Base-by-base conservation (phyloP, 2,329 filamentous ascomycete genomes). In the Neonectria hederae region DNA sequence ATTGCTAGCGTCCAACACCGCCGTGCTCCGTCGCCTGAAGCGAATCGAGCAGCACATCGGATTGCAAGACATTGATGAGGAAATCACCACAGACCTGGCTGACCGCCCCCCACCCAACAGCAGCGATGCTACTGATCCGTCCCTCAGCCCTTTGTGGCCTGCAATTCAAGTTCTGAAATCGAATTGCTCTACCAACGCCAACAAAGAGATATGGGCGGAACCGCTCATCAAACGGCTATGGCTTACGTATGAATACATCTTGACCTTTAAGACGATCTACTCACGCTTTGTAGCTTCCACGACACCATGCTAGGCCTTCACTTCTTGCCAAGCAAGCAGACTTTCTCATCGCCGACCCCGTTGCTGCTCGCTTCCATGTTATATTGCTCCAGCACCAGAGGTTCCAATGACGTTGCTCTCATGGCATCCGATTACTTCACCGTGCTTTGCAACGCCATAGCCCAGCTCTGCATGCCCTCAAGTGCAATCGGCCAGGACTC, bases 261-360 rank as follows among this genome's bases (percentile, higher is more conserved):
- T 10, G 3, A 38, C 4, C 2, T 8, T 2, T 1, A 14, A 7
- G n/a, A 3, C 9, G 3, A 4, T 30, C 6, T n/a, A 38, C 14
- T 38, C 4, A 38, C 14, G 14, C 17, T 30, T 2, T 13, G 2
- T 43, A 82, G 79, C 8, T 83, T 83, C 55, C 78, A 83, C 59
- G 78, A 80, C 35, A 79, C 76, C 43, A 82, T 83, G 78, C 80
- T 79, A 0, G 79, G 80, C 0, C 67, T 83, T 4, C 81, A 83
- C 65, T 83, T 83, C 53, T 73, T 83, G 14, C 80, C 81, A 0
- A 78, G 75, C 28, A 81, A 79, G 30, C 78, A 80, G 65, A 80
- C 75, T 0, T 82, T 82, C 26, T 82, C 80, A 0, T 76, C 76
- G 0, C 81, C 82, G 0, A 77, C 76, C 17, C 81, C 81, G 0